These are phyloP conservation scores for Sporisorium exsertum DNA, from an alignment of 1,284 basidiomycete species.

Conservation along the genomic window DNA sequence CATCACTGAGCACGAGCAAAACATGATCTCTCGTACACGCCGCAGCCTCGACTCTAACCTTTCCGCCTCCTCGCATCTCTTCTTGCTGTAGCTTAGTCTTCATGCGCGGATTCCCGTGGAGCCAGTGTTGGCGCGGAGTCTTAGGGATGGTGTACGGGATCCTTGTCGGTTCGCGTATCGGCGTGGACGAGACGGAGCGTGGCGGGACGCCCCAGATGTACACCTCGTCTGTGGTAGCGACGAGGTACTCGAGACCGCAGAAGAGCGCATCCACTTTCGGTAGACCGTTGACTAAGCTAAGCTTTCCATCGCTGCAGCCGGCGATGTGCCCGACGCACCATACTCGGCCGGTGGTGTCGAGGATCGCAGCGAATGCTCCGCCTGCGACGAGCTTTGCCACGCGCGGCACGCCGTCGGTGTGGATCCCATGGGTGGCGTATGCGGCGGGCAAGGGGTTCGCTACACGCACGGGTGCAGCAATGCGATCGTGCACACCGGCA, in stretches of 20 bases:
- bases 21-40: slow-evolving; percentile 34
- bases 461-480: slow-evolving; percentile 11
- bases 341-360: slow-evolving; percentile 25
- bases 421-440: not conserved
- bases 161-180: slow-evolving; percentile 5
- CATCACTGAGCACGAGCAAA: slow-evolving; percentile 27
- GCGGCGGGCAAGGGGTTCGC: slow-evolving; percentile 17
- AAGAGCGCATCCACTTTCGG: slow-evolving; percentile 9
- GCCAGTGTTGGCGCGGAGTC: slow-evolving; percentile 18
- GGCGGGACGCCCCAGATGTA: slow-evolving; percentile 39
- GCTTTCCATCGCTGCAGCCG: not conserved
- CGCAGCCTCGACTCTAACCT: slow-evolving; percentile 3
- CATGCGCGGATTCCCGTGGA: slow-evolving; percentile 19
- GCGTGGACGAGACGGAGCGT: not conserved
- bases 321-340: slow-evolving; percentile 36
- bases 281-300: not conserved
- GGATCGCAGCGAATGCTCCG: slow-evolving; percentile 29
- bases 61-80: not conserved
- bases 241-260: slow-evolving; percentile 31
- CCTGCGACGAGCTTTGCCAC: slow-evolving; percentile 32
- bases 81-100: not conserved
- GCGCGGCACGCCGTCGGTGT: not conserved
- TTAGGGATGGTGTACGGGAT: slow-evolving; percentile 13
- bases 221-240: slow-evolving; percentile 21
- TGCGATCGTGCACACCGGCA: slow-evolving; percentile 24